Conservation (phyloP, 2,329 filamentous ascomycete species). For the Rutstroemia sydowiana region DNA sequence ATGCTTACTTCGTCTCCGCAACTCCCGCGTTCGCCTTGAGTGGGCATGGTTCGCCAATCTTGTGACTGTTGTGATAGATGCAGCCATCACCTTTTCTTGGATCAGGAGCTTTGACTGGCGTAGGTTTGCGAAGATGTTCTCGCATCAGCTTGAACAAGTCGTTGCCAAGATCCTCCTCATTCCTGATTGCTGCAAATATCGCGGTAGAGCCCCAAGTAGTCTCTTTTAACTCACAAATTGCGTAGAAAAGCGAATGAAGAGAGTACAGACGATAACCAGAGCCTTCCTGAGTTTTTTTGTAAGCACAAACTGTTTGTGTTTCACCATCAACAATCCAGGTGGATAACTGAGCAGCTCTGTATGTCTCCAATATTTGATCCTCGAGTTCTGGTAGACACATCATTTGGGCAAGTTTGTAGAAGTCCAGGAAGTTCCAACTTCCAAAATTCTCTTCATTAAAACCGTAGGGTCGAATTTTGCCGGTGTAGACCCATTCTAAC, state of each 20-base stretch:
- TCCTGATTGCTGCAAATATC: background rate
- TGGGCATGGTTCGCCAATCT: background rate
- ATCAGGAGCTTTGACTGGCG: background rate
- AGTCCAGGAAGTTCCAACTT: background rate
- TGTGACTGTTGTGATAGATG: background rate
- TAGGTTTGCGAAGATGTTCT: background rate
- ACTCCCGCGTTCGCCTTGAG: background rate
- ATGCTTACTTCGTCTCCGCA: background rate
- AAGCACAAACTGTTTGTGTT: background rate
- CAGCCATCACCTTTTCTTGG: background rate
- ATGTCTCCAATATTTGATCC: background rate
- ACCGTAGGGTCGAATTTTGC: background rate
- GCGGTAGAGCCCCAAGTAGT: background rate
- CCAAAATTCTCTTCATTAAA: background rate
- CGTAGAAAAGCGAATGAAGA: background rate
- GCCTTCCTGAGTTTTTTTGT: background rate
- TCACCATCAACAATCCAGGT: background rate
- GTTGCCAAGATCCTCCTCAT: background rate
- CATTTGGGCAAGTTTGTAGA: conserved; percentile 2
- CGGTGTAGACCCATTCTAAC: conserved; percentile 11
- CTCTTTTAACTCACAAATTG: background rate
- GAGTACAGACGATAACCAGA: background rate
- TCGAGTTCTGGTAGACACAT: background rate
- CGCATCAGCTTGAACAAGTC: background rate
- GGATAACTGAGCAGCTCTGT: background rate